Evolutionary conservation across 495 filamentous ascomycete species (phyloP), one percentile per base, ranked within the genome.

Genomic region (Collariella sp.): DNA sequence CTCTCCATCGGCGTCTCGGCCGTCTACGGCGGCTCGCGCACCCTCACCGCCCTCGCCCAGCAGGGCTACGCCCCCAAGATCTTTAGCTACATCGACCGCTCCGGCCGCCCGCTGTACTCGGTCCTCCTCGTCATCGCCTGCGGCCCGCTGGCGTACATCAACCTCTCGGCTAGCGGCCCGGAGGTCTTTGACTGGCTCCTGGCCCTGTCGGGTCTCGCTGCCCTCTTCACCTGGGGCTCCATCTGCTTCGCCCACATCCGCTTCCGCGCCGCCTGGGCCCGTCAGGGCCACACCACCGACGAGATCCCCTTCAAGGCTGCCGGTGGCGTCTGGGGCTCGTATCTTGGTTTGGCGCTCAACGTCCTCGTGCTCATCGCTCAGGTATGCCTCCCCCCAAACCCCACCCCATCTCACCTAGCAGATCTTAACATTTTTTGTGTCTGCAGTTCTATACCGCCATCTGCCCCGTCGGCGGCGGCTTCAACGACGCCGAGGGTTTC

Each of bases 191-290:
- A 72, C 58, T 87, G 83, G 83, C 76, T 91, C 24, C 77, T 85
- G 13, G 78, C 83, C 24, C 68, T 91, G 11, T 86, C 84, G 5
- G 86, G 83, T 57, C 75, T 89, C 2, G 77, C 80, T 39, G 73
- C 79, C 54, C 76, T 91, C 53, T 89, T 89, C 69, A 82, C 82
- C 42, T 91, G 83, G 83, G 85, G 81, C 34, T 82, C 79, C 55
- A 87, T 91, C 63, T 84, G 80, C 67, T 62, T 88, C 15, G 79
- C 86, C 3, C 86, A 89, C 65, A 76, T 77, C 55, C 75, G 77
- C 40, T 85, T 86, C 72, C 81, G 84, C 23, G 58, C 55, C 23
- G 83, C 81, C 15, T 89, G 85, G 85, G 72, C 69, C 13, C 58
- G 70, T 41, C 81, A 86, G 19, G 85, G 83, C 16, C 80, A 76